Base-by-base conservation (phyloP, 2,329 filamentous ascomycete species). In the Sphaerulina musiva region DNA sequence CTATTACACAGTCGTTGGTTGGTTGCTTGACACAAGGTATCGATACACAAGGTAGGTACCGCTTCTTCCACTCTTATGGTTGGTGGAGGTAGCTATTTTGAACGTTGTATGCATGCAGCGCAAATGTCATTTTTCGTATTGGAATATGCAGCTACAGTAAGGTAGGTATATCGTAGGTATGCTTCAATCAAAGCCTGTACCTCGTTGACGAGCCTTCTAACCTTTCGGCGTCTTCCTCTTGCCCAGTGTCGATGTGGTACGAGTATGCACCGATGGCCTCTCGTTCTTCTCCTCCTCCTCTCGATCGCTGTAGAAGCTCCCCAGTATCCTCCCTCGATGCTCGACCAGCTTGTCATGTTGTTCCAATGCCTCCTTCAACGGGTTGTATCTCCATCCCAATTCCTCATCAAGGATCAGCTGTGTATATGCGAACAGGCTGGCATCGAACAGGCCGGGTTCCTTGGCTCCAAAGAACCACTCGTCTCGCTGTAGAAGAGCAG, bases 401-500 rank as follows among this genome's bases (percentile, higher is more conserved):
- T 64, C 65, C 34, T 83, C 78, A 56, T 87, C 82, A 48, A 95
- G 72, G 49, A 97, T 75, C 48, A 95, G 74, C 69, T 95, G 83
- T 0, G 88, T 91, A 70, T 96, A 98, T 3, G 89, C 84, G 72
- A 96, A 97, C 2, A 97, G 81, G 51, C 82, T 83, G 6, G 92
- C 91, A 72, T 98, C 93, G 63, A 97, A 92, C 23, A 92, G 67
- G 0, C 84, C 82, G 0, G 92, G 89, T 12, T 70, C 68, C 31
- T 70, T 48, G 54, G 69, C 67, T 4, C 74, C 78, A 64, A 85
- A 86, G 68, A 86, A 87, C 76, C 82, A 85, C 14, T 73, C 64
- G 38, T 82, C 70, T 0, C 78, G 70, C 2, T 77, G 82, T 8
- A 89, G 72, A 7, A 86, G 64, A 17, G 70, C 74, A 2, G 81